Evolutionary conservation across 352 stramenopile species (phyloP).

Genomic region (Elongisporangium undulatum): DNA sequence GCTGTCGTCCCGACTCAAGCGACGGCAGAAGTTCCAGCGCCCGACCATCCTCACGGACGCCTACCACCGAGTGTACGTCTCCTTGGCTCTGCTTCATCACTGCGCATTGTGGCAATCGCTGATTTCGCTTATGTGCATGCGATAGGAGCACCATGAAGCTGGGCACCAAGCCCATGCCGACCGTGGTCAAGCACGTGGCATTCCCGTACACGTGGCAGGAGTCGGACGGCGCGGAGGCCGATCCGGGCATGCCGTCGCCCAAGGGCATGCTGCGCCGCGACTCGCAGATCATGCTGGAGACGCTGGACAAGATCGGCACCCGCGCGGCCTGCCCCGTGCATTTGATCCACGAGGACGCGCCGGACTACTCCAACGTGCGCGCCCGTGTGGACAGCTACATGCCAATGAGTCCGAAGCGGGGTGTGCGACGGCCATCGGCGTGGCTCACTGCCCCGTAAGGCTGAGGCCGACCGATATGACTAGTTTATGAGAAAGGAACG

Average conservation of each 20-base stretch:
- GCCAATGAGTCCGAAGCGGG: slow-evolving; percentile 38
- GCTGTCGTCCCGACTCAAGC: slow-evolving; percentile 60
- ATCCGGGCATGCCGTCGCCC: slow-evolving; percentile 48
- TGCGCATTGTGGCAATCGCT: not conserved
- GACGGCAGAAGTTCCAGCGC: slow-evolving; percentile 55
- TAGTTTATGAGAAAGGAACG: slow-evolving; percentile 4
- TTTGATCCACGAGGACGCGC: slow-evolving; percentile 46
- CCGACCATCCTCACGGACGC: slow-evolving; percentile 66
- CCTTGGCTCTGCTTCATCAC: not conserved
- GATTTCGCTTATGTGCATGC: slow-evolving; percentile 1
- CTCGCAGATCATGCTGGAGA: slow-evolving; percentile 62
- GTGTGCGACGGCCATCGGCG: slow-evolving; percentile 42
- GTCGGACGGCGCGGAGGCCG: slow-evolving; percentile 24
- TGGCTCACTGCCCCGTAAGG: slow-evolving; percentile 35
- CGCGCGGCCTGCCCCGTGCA: slow-evolving; percentile 65
- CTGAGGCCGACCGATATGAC: not conserved
- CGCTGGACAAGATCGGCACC: slow-evolving; percentile 71
- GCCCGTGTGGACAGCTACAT: slow-evolving; percentile 62
- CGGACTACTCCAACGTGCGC: slow-evolving; percentile 49
- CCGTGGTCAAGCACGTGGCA: slow-evolving; percentile 38
- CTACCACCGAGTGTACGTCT: slow-evolving; percentile 60
- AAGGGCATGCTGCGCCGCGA: slow-evolving; percentile 41
- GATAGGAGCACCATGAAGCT: slow-evolving; percentile 72
- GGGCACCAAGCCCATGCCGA: slow-evolving; percentile 44
- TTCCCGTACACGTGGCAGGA: slow-evolving; percentile 32